phyloP scores from a whole-genome alignment of 2,329 filamentous ascomycete species.

The Juglanconis juglandina region DNA sequence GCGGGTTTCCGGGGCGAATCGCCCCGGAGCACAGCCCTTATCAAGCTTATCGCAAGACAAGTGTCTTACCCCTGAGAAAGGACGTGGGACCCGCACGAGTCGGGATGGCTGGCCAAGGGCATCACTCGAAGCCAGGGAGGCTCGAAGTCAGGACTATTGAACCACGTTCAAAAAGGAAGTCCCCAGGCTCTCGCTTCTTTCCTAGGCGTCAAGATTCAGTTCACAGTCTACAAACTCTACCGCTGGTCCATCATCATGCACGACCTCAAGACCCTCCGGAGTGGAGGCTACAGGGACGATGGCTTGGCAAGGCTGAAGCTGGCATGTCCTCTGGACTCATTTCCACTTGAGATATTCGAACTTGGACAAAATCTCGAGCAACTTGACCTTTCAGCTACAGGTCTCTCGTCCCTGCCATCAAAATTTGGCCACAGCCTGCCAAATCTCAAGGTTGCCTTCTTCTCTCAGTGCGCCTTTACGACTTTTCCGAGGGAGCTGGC shows the following conservation, averaged over 20 bases:
- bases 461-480: slow-evolving; percentile 43
- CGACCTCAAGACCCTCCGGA: slow-evolving; percentile 28
- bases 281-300: slow-evolving; percentile 29
- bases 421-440: slow-evolving; percentile 35
- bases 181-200: too few relatives aligned
- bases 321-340: slow-evolving; percentile 28
- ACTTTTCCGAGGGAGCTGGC: slow-evolving; percentile 40
- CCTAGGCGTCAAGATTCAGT: neutral
- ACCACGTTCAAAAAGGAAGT: neutral
- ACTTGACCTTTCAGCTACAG: slow-evolving; percentile 46
- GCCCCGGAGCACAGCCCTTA: neutral
- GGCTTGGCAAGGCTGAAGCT: slow-evolving; percentile 34
- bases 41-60: slow-evolving; percentile 9
- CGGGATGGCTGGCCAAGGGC: slow-evolving; percentile 13
- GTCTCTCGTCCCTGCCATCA: slow-evolving; percentile 37
- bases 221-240: neutral
- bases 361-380: slow-evolving; percentile 40
- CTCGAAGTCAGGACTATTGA: neutral
- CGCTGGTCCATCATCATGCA: slow-evolving; percentile 25
- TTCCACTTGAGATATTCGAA: slow-evolving; percentile 39
- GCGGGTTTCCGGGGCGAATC: neutral
- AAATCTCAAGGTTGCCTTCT: slow-evolving; percentile 43
- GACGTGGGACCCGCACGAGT: slow-evolving; percentile 10
- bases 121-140: neutral
- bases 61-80: slow-evolving; percentile 7